Conservation (phyloP, 164 flowering plant species). For the Aristolochia californica region DNA sequence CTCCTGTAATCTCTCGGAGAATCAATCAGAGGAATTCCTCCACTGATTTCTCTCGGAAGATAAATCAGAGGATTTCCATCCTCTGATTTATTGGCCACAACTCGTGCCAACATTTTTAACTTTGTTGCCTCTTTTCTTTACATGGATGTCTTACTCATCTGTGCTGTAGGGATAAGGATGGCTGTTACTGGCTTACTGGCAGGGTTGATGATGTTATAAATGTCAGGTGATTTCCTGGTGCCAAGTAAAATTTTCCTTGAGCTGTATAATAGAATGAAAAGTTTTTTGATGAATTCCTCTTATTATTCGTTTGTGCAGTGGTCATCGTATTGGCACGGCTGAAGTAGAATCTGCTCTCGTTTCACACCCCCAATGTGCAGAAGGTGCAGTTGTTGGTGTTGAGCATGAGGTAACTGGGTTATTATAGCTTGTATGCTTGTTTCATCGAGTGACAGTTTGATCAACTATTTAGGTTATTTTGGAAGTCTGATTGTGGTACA, state of each 20-base stretch:
- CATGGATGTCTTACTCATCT: not conserved
- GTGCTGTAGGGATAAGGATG: constrained; percentile 78
- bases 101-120: too few species aligned
- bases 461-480: too few species aligned
- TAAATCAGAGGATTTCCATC: too few species aligned
- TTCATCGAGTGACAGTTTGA: not conserved
- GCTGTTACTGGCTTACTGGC: constrained; percentile 97
- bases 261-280: not conserved
- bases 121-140: too few species aligned
- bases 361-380: constrained; percentile 95
- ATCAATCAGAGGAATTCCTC: too few species aligned
- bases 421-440: not conserved
- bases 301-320: constrained; percentile 35
- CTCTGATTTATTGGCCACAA: too few species aligned
- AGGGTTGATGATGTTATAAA: constrained; percentile 98
- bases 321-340: constrained; percentile 98
- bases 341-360: constrained; percentile 99
- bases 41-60: too few species aligned
- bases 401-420: constrained; percentile 75
- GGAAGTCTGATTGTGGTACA: too few species aligned
- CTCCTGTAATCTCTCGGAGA: too few species aligned
- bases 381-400: constrained; percentile 98
- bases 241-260: not conserved
- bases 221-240: constrained; percentile 52
- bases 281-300: not conserved